Evolutionary conservation across 768 basidiomycete genomes (phyloP).

Genomic region (Cubamyces lactineus): DNA sequence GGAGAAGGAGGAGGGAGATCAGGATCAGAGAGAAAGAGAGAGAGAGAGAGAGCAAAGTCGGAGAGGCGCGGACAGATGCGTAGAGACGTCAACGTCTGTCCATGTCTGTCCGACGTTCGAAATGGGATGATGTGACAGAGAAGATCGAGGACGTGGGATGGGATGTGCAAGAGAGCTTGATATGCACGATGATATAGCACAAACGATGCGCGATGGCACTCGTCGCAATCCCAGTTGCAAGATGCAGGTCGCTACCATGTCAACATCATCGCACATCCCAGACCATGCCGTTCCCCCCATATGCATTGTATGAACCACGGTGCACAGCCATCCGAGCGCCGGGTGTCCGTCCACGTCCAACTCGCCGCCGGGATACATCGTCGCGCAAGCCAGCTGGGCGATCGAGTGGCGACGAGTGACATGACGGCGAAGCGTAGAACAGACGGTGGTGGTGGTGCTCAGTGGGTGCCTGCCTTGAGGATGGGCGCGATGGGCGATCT

Average conservation of each 20-base stretch:
- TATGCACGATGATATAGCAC: neutral
- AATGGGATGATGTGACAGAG: neutral
- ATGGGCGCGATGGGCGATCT: neutral
- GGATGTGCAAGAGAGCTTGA: neutral
- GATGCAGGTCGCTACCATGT: constrained; percentile 3
- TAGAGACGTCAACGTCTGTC: neutral
- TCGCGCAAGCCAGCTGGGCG: too few species aligned
- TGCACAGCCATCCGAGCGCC: neutral
- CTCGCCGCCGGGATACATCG: too few species aligned
- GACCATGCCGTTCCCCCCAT: too few species aligned
- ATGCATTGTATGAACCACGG: neutral
- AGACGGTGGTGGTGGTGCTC: neutral
- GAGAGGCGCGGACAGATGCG: neutral
- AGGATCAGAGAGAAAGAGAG: too few species aligned
- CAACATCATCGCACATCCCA: neutral
- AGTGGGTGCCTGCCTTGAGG: neutral
- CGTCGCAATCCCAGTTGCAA: too few species aligned
- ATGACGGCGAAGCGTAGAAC: neutral
- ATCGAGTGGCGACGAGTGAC: too few species aligned
- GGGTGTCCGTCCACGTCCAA: too few species aligned
- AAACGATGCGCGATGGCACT: neutral
- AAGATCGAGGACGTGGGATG: constrained; percentile 4
- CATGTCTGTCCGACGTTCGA: too few species aligned
- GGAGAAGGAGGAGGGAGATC: neutral
- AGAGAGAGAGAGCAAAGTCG: too few species aligned